Evolutionary conservation across 2,329 filamentous ascomycete species (phyloP).

Genomic region (Dothiorella sarmentorum): DNA sequence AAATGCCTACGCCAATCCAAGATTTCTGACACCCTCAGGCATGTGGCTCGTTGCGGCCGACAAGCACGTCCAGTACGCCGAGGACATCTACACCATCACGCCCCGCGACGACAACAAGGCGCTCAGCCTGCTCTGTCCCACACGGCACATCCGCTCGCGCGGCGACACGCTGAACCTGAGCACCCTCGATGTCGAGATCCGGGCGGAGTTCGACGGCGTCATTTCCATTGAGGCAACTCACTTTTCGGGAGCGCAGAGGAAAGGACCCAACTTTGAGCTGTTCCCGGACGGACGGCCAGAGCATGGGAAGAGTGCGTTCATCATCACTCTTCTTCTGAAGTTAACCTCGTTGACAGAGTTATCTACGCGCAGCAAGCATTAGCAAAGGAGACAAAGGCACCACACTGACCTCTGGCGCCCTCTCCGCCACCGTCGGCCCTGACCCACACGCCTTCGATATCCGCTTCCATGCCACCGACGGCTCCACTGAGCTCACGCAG

Average conservation of each 20-base stretch:
- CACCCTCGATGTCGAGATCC: constrained; percentile 56
- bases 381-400: constrained; percentile 44
- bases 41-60: constrained; percentile 65
- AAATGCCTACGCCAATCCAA: no score
- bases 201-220: constrained; percentile 57
- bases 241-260: constrained; percentile 52
- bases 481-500: constrained; percentile 52
- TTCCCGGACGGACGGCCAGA: constrained; percentile 52
- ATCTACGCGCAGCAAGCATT: constrained; percentile 41
- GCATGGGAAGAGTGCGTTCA: constrained; percentile 9
- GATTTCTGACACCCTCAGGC: constrained; percentile 30
- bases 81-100: constrained; percentile 57
- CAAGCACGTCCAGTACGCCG: constrained; percentile 61
- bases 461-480: constrained; percentile 51
- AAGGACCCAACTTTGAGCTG: constrained; percentile 57
- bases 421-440: constrained; percentile 52
- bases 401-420: constrained; percentile 49
- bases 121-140: constrained; percentile 56
- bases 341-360: no score
- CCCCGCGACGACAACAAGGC: constrained; percentile 45
- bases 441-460: constrained; percentile 54
- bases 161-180: constrained; percentile 56
- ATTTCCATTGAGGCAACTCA: constrained; percentile 59
- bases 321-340: no score
- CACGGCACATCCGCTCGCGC: constrained; percentile 51